Conservation (phyloP, 257 asterid genomes). For the Ligustrum vulgare region DNA sequence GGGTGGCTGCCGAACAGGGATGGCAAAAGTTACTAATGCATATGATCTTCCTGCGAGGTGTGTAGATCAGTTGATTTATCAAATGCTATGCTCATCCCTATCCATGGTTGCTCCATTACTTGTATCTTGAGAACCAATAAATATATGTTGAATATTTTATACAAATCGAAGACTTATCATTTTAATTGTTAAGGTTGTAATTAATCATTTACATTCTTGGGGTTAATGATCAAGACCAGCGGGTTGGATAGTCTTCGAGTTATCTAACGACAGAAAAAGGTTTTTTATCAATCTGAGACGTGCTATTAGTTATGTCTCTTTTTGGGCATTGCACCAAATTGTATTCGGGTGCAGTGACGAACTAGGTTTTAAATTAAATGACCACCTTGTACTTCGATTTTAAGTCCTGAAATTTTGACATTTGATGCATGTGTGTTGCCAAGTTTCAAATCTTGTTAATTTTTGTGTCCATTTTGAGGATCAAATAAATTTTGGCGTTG, state of each 20-base stretch:
- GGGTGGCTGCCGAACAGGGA: slow-evolving; percentile 99
- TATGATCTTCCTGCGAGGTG: slow-evolving; percentile 92
- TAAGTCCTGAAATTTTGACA: too few relatives aligned
- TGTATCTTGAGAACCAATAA: not conserved
- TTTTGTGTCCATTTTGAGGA: too few relatives aligned
- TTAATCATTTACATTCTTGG: not conserved
- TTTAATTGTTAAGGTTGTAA: not conserved
- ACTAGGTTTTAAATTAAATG: too few relatives aligned
- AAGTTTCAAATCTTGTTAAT: too few relatives aligned
- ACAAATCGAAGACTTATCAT: slow-evolving; percentile 1
- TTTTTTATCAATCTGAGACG: too few relatives aligned
- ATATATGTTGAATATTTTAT: not conserved
- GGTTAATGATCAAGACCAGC: not conserved
- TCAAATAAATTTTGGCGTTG: too few relatives aligned
- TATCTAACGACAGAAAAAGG: too few relatives aligned
- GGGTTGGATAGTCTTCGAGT: too few relatives aligned
- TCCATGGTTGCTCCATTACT: not conserved
- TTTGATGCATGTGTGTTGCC: too few relatives aligned
- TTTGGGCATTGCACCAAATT: too few relatives aligned
- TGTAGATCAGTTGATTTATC: not conserved
- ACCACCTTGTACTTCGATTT: too few relatives aligned
- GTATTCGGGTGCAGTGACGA: not conserved
- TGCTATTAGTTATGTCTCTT: not conserved
- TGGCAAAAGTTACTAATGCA: slow-evolving; percentile 81
- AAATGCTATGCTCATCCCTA: not conserved